These are phyloP conservation scores for Penicillium digitatum DNA, from an alignment of 2,329 filamentous ascomycete species.

Conservation along the genomic window DNA sequence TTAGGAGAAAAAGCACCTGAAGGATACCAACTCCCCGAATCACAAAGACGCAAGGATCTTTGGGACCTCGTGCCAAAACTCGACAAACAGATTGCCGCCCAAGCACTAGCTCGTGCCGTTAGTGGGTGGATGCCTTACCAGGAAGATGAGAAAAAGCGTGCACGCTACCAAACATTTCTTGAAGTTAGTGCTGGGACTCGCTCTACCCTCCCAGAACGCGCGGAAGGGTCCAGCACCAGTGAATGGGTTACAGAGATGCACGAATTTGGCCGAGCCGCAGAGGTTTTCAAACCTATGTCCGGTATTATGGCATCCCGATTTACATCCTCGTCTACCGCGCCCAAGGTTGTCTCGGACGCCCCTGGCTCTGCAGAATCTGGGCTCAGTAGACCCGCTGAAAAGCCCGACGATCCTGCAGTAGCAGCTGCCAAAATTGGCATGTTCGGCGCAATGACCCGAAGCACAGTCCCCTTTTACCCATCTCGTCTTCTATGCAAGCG, in stretches of 20 bases:
- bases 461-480: slow-evolving; percentile 68
- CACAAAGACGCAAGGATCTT: slow-evolving; percentile 58
- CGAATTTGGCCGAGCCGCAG: slow-evolving; percentile 70
- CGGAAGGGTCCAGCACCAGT: slow-evolving; percentile 53
- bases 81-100: slow-evolving; percentile 63
- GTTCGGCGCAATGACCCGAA: slow-evolving; percentile 85
- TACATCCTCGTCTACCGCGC: slow-evolving; percentile 55
- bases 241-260: slow-evolving; percentile 77
- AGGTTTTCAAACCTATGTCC: slow-evolving; percentile 86
- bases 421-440: slow-evolving; percentile 85
- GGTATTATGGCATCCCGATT: slow-evolving; percentile 92
- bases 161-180: slow-evolving; percentile 77
- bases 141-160: slow-evolving; percentile 73
- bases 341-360: slow-evolving; percentile 39
- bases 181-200: slow-evolving; percentile 67
- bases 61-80: slow-evolving; percentile 60
- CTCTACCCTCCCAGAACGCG: slow-evolving; percentile 56
- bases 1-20: slow-evolving; percentile 66
- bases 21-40: slow-evolving; percentile 60
- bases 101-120: slow-evolving; percentile 62
- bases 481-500: slow-evolving; percentile 86
- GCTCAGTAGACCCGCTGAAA: slow-evolving; percentile 50
- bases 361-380: slow-evolving; percentile 34
- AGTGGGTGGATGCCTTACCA: slow-evolving; percentile 76
- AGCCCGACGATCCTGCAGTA: slow-evolving; percentile 71